Conservation (phyloP, 2,329 filamentous ascomycete species). For the Cephalotrichum gorgonifer region DNA sequence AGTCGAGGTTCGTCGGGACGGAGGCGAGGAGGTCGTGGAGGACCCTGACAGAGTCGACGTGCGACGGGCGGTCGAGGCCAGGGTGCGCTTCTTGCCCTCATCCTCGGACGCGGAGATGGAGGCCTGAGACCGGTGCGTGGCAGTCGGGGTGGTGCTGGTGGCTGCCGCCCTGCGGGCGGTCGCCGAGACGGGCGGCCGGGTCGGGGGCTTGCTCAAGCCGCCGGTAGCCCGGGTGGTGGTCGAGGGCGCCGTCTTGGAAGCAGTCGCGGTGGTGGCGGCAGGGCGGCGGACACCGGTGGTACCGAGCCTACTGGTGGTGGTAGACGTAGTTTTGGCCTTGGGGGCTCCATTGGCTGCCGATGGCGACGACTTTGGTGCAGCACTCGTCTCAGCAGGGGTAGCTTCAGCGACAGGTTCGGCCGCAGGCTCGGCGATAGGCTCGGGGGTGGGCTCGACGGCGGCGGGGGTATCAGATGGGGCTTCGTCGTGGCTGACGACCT, state of each 20-base stretch:
- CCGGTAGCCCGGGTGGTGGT: constrained; percentile 24
- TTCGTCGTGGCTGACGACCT: constrained; percentile 32
- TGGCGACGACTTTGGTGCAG: constrained; percentile 9
- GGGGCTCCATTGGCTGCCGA: constrained; percentile 16
- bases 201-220: constrained; percentile 36
- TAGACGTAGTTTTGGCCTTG: constrained; percentile 18
- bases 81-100: constrained; percentile 28
- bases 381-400: not conserved
- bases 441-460: constrained; percentile 19
- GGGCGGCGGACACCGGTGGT: constrained; percentile 20
- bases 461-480: constrained; percentile 10
- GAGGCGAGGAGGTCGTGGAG: not conserved
- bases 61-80: constrained; percentile 5
- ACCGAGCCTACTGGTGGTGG: constrained; percentile 10
- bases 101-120: constrained; percentile 39
- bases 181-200: constrained; percentile 30
- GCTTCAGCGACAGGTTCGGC: no score
- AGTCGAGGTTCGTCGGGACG: constrained; percentile 19
- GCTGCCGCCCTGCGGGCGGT: constrained; percentile 19
- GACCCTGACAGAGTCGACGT: constrained; percentile 3
- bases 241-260: constrained; percentile 18
- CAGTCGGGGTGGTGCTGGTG: constrained; percentile 23
- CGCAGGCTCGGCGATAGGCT: constrained; percentile 13
- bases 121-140: constrained; percentile 34
- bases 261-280: constrained; percentile 17